Evolutionary conservation across 2,329 filamentous ascomycete species (phyloP).

Genomic region (Westerdykella aurantiaca): DNA sequence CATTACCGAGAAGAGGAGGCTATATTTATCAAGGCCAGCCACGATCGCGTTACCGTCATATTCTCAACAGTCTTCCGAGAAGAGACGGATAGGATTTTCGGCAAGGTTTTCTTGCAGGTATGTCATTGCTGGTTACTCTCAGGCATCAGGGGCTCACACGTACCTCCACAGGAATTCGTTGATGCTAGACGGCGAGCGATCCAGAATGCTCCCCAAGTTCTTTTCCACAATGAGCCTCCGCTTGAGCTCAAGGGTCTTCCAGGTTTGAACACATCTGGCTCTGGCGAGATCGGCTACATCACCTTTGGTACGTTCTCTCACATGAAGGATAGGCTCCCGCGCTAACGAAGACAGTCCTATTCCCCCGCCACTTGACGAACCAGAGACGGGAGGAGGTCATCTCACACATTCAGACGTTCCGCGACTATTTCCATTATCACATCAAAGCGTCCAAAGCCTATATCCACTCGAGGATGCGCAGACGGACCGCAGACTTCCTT

Average conservation of each 20-base stretch:
- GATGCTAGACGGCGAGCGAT: slow-evolving; percentile 91
- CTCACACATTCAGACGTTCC: slow-evolving; percentile 99
- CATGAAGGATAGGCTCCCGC: neutral
- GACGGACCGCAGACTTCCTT: slow-evolving; percentile 94
- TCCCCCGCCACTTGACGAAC: slow-evolving; percentile 86
- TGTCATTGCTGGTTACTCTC: neutral
- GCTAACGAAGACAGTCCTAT: slow-evolving; percentile 61
- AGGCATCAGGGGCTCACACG: too few species aligned
- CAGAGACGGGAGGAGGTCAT: slow-evolving; percentile 93
- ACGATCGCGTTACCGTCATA: slow-evolving; percentile 96
- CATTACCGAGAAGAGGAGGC: slow-evolving; percentile 98
- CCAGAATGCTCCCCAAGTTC: slow-evolving; percentile 95
- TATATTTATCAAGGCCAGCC: slow-evolving; percentile 96
- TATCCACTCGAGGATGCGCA: slow-evolving; percentile 96
- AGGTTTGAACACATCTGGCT: slow-evolving; percentile 66
- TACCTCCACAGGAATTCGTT: slow-evolving; percentile 67
- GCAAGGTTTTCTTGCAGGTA: slow-evolving; percentile 89
- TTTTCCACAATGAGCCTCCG: slow-evolving; percentile 91
- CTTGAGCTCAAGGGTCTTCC: slow-evolving; percentile 83
- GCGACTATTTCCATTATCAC: slow-evolving; percentile 99
- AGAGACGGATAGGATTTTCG: slow-evolving; percentile 94
- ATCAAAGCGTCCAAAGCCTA: slow-evolving; percentile 99
- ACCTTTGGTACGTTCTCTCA: slow-evolving; percentile 70
- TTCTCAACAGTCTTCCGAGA: slow-evolving; percentile 98
- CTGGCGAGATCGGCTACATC: slow-evolving; percentile 90